Percentiles rank a stretch among this genome's conserved stretches.
Evolutionary conservation across 2,329 filamentous ascomycete genomes (phyloP).

Genomic region (Graphilbum sp.): DNA sequence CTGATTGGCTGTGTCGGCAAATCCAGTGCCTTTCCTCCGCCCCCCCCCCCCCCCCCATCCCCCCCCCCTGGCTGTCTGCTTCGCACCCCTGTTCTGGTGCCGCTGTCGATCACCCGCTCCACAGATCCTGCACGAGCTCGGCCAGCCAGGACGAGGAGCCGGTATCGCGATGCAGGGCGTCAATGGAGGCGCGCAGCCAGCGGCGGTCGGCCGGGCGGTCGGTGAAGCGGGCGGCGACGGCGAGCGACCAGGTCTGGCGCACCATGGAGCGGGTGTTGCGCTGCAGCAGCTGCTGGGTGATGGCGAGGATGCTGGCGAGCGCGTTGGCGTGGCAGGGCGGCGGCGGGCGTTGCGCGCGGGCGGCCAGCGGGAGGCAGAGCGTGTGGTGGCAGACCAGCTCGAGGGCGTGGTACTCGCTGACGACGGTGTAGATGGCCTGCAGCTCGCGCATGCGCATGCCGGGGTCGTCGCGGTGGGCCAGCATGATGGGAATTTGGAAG

Average conservation of each 20-base stretch:
- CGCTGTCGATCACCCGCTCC: no score
- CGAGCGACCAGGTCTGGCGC: background rate
- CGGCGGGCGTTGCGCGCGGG: background rate
- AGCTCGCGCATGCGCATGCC: background rate
- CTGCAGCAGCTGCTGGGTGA: background rate
- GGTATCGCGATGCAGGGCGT: background rate
- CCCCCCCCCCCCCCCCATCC: no score
- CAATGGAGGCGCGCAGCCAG: background rate
- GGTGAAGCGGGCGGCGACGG: background rate
- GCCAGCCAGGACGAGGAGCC: background rate
- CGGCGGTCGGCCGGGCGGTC: background rate
- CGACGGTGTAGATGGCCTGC: background rate
- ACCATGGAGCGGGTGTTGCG: background rate
- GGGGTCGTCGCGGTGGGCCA: background rate
- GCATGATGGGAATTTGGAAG: background rate
- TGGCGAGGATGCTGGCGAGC: background rate
- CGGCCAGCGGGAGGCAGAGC: background rate
- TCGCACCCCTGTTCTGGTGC: no score
- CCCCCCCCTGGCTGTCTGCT: no score
- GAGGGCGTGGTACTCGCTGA: background rate
- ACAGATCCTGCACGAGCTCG: background rate
- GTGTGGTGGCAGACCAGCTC: background rate
- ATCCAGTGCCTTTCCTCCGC: no score
- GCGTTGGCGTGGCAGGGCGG: background rate
- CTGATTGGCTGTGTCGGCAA: no score